phyloP scores from a whole-genome alignment of 2,329 filamentous ascomycete species.

The Sphaerulina musiva region DNA sequence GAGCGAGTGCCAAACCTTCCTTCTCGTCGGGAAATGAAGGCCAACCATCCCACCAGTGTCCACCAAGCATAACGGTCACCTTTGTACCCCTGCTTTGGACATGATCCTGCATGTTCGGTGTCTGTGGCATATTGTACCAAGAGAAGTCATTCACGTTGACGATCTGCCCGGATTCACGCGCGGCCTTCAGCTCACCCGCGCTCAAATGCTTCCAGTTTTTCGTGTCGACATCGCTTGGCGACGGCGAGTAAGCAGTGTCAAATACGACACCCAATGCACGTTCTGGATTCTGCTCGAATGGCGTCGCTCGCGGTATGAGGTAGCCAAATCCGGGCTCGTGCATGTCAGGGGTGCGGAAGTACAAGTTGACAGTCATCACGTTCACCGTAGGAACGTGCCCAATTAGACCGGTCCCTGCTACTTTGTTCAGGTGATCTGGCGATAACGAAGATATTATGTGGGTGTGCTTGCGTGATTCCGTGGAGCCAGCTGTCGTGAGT shows the following conservation, averaged over 20 bases:
- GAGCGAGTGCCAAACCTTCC: slow-evolving; percentile 64
- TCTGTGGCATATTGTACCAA: slow-evolving; percentile 31
- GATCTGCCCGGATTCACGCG: slow-evolving; percentile 23
- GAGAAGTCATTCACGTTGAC: slow-evolving; percentile 32
- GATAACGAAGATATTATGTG: slow-evolving; percentile 61
- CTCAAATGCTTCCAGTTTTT: slow-evolving; percentile 23
- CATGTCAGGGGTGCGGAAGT: slow-evolving; percentile 61
- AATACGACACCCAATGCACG: slow-evolving; percentile 86
- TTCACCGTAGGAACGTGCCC: slow-evolving; percentile 53
- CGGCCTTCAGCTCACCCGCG: slow-evolving; percentile 21
- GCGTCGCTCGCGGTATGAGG: slow-evolving; percentile 70
- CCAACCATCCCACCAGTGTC: slow-evolving; percentile 78
- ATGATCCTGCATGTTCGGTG: slow-evolving; percentile 30
- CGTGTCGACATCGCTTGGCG: slow-evolving; percentile 21
- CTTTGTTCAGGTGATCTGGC: slow-evolving; percentile 31
- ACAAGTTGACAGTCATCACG: slow-evolving; percentile 89
- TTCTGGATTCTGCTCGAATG: slow-evolving; percentile 69
- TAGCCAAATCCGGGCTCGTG: slow-evolving; percentile 79
- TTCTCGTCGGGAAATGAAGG: slow-evolving; percentile 56
- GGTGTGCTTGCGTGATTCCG: slow-evolving; percentile 34
- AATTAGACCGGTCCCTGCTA: slow-evolving; percentile 48
- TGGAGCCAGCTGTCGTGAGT: slow-evolving; percentile 29
- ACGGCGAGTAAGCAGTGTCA: slow-evolving; percentile 56
- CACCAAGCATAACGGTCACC: slow-evolving; percentile 88
- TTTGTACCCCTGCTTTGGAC: slow-evolving; percentile 61